Evolutionary conservation across 208 protist genomes (phyloP).

Genomic region (Leishmania arabica): DNA sequence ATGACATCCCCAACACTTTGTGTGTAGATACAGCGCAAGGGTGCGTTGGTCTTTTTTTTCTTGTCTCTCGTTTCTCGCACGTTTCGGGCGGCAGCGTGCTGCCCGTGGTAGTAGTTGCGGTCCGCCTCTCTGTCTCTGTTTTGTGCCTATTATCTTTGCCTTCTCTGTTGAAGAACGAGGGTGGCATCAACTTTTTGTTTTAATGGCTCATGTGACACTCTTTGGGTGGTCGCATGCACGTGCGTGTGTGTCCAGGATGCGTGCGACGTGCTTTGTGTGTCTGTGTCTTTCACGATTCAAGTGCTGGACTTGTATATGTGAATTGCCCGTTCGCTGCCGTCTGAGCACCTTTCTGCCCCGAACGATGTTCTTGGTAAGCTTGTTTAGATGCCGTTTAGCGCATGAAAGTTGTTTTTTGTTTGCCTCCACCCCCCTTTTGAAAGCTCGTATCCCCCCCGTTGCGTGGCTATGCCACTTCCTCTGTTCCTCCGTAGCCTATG

Average conservation of each 20-base stretch:
- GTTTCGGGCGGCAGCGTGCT: not conserved
- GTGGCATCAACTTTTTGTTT: not conserved
- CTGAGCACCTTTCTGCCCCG: not conserved
- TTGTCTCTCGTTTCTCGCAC: not conserved
- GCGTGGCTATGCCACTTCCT: not conserved
- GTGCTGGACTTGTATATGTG: not conserved
- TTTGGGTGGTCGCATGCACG: not conserved
- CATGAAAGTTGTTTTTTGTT: not conserved
- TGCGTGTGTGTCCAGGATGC: not conserved
- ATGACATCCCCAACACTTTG: not conserved
- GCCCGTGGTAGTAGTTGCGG: not conserved
- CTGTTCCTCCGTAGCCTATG: not conserved
- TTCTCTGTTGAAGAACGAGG: not conserved
- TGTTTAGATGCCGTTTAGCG: not conserved
- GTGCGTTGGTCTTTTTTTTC: not conserved
- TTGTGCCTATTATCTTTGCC: not conserved
- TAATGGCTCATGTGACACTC: not conserved
- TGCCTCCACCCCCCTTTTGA: not conserved
- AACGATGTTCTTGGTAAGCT: too few relatives aligned
- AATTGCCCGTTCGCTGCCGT: not conserved
- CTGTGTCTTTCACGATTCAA: not conserved
- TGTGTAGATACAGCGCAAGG: not conserved
- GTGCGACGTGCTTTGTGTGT: not conserved
- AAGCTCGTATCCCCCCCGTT: not conserved
- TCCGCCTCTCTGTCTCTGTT: not conserved